Evolutionary conservation across 345 rosid species (phyloP).

Genomic region (Xanthoceras sorbifolium): DNA sequence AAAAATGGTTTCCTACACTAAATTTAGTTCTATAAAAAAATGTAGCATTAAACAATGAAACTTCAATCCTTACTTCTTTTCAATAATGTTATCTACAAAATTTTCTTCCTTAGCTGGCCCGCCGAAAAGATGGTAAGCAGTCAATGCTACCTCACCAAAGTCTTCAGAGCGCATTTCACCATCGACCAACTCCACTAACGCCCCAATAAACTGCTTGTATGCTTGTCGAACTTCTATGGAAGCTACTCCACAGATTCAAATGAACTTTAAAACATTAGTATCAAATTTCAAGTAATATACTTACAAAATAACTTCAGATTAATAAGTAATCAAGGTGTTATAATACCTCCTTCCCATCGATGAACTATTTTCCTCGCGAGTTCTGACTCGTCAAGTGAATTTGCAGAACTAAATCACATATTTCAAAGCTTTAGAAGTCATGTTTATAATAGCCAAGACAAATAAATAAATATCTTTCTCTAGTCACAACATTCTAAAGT

Average conservation of each 20-base stretch:
- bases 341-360: conserved; percentile 89
- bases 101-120: conserved; percentile 53
- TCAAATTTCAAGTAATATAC: conserved; percentile 11
- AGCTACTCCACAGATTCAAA: conserved; percentile 51
- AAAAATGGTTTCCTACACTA: neutral
- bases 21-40: conserved; percentile 6
- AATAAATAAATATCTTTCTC: neutral
- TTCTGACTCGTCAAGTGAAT: conserved; percentile 64
- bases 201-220: conserved; percentile 76
- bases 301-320: neutral
- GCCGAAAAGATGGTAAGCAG: conserved; percentile 55
- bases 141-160: conserved; percentile 69
- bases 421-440: conserved; percentile 17
- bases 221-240: conserved; percentile 76
- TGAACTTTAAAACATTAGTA: conserved; percentile 4
- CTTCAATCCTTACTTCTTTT: conserved; percentile 49
- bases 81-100: conserved; percentile 29
- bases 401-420: conserved; percentile 36
- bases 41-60: neutral
- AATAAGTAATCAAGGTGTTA: neutral
- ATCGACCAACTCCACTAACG: conserved; percentile 73
- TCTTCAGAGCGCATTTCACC: conserved; percentile 79
- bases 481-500: neutral
- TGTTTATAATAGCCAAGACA: neutral
- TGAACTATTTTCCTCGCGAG: conserved; percentile 77